Base-by-base conservation (phyloP, 2,329 filamentous ascomycete species). In the Fusarium marasasianum region DNA sequence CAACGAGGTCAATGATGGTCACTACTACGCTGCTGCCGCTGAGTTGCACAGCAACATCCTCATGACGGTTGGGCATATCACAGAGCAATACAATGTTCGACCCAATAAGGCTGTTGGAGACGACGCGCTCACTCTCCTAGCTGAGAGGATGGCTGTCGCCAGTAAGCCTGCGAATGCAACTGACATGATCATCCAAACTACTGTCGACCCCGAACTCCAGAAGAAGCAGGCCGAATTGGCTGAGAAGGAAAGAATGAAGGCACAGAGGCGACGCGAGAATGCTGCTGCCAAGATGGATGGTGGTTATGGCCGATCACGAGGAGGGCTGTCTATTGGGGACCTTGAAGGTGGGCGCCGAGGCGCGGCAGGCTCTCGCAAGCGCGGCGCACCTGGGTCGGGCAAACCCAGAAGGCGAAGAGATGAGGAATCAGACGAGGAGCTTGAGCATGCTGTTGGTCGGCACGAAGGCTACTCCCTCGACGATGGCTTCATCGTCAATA, bases 381-480 rank as follows among this genome's bases (percentile, higher is more conserved):
- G 88, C 70, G 86, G 87, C 29, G 83, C 84, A 1, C 83, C 86
- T 0, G 87, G 88, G 17, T 81, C 83, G 18, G 81, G 83, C 37
- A 88, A 88, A 72, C 82, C 84, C 51, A 90, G 89, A 82, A 85
- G 87, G 77, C 86, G 86, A 38, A 86, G 87, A 44, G 93, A 93
- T 75, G 93, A 94, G 69, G 93, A 95, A 77, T 94, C 94, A 14
- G 93, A 95, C 76, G 92, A 94, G 75, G 92, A 93, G 67, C 86
- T 91, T 41, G 89, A 90, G 22, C 87, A 88, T 43, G 89, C 90
- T 38, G 85, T 85, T 51, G 87, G 87, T 38, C 88, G 89, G 59
- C 88, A 92, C 68, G 92, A 95, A 74, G 92, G 94, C 73, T 96
- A 96, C 79, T 93, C 95, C 71, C 88, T 92, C 79, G 92, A 92